Evolutionary conservation across 2,329 filamentous ascomycete species (phyloP).

Genomic region (Alternaria novae-zelandiae): DNA sequence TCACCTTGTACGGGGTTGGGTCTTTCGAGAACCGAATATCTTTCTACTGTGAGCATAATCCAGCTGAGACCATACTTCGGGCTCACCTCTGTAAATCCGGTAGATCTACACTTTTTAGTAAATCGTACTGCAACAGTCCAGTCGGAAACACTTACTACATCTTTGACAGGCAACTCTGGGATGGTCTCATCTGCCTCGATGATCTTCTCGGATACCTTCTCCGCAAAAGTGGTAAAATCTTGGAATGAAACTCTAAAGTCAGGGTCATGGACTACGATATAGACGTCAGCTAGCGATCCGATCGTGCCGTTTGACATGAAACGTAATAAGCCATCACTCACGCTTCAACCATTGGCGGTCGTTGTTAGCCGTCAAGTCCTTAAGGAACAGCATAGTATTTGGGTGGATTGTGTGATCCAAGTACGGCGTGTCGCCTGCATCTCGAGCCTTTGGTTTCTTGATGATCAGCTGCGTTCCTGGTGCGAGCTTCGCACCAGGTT

Average conservation of each 20-base stretch:
- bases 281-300: conserved; percentile 16
- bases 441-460: conserved; percentile 67
- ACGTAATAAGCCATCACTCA: conserved; percentile 42
- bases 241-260: conserved; percentile 80
- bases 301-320: not conserved
- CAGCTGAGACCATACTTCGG: not conserved
- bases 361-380: conserved; percentile 66
- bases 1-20: conserved; percentile 85
- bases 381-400: conserved; percentile 67
- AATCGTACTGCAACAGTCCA: not conserved
- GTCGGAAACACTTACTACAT: conserved; percentile 63
- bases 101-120: conserved; percentile 63
- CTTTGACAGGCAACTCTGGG: conserved; percentile 84
- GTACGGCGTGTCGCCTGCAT: conserved; percentile 65
- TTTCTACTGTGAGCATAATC: conserved; percentile 13
- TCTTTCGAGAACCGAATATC: conserved; percentile 86
- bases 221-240: conserved; percentile 82
- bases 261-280: conserved; percentile 70
- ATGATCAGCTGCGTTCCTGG: conserved; percentile 68
- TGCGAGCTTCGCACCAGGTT: conserved; percentile 62
- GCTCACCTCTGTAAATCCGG: conserved; percentile 74
- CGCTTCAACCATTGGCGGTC: conserved; percentile 69
- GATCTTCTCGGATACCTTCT: conserved; percentile 72
- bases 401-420: conserved; percentile 65
- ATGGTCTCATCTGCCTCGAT: conserved; percentile 78